Evolutionary conservation across 768 basidiomycete genomes (phyloP).

Genomic region (Melanogaster broomeanus): DNA sequence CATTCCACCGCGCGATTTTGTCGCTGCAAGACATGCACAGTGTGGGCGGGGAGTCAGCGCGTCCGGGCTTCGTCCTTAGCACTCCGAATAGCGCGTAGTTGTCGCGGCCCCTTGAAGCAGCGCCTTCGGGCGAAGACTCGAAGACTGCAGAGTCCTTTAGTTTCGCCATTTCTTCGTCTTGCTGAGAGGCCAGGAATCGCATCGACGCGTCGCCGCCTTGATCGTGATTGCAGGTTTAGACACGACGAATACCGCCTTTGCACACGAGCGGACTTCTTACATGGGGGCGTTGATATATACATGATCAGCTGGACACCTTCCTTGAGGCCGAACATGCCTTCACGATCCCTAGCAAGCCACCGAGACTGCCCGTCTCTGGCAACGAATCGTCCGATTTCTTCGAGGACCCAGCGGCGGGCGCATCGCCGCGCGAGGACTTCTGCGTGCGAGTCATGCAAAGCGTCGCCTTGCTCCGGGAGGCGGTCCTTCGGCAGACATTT

Average conservation of each 20-base stretch:
- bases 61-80: constrained; percentile 91
- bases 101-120: constrained; percentile 72
- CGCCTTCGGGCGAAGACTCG: constrained; percentile 35
- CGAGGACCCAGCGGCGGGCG: constrained; percentile 75
- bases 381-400: constrained; percentile 50
- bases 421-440: constrained; percentile 88
- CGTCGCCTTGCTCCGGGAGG: constrained; percentile 70
- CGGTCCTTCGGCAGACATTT: constrained; percentile 75
- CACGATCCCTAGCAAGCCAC: constrained; percentile 46
- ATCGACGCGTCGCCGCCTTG: constrained; percentile 91
- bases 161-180: constrained; percentile 71
- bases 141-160: constrained; percentile 55
- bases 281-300: constrained; percentile 76
- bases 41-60: constrained; percentile 85
- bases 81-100: constrained; percentile 75
- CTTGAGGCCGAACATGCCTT: constrained; percentile 48
- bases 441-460: constrained; percentile 88
- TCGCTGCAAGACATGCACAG: constrained; percentile 92
- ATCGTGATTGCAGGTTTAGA: not conserved
- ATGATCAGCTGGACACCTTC: constrained; percentile 55
- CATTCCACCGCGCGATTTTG: constrained; percentile 87
- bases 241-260: constrained; percentile 30
- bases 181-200: constrained; percentile 70
- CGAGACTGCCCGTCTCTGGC: constrained; percentile 37
- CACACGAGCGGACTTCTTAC: constrained; percentile 50